Evolutionary conservation across 257 asterid species (phyloP), one percentile per base, ranked within the genome.

Genomic region (Solanum gracilifrons): DNA sequence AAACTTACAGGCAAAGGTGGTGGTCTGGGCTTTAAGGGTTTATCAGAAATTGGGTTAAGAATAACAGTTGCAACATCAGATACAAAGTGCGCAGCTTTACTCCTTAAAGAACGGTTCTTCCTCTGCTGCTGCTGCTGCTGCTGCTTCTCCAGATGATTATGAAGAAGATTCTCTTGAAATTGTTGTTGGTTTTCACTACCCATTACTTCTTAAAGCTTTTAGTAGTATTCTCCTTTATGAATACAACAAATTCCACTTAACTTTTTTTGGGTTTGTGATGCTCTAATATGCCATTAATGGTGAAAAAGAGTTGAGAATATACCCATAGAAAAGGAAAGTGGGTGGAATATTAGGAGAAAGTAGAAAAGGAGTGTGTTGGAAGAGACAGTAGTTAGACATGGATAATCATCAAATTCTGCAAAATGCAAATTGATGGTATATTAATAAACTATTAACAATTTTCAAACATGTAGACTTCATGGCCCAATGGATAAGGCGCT

Each of bases 401-500:
- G 85, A 80, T 27, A 80, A 43, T 79, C 66, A 46, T 43, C 85
- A 32, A 73, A 68, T 37, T 16, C n/a, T 58, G 25, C 66, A 58
- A 66, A 66, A 66, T 27, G 18, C n/a, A 55, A 55, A 55, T 18
- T 6, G 9, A 18, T 1, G 4, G 0, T 11, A 12, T 25, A 11
- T 11, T 66, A 1, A 0, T 29, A 13, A 6, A 13, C 0, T 13
- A 27, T 13, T 13, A 29, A 69, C 37, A 3, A 0, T 3, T 29
- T 3, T 29, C 21, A 3, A 1, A 1, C 9, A 0, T 13, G 1
- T 2, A 6, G 83, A 76, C 58, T 76, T 39, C 83, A 39, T 91
- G 95, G 93, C 93, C 99, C 98, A 96, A 96, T 95, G 99, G 98
- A 95, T 95, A 94, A 94, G 98, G 99, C 96, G 99, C 97, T 96